A percentile compares a stretch with the other conserved stretches of the same genome.
phyloP scores from a whole-genome alignment of 2,329 filamentous ascomycete genomes.

The Didymellaceae sp. region DNA sequence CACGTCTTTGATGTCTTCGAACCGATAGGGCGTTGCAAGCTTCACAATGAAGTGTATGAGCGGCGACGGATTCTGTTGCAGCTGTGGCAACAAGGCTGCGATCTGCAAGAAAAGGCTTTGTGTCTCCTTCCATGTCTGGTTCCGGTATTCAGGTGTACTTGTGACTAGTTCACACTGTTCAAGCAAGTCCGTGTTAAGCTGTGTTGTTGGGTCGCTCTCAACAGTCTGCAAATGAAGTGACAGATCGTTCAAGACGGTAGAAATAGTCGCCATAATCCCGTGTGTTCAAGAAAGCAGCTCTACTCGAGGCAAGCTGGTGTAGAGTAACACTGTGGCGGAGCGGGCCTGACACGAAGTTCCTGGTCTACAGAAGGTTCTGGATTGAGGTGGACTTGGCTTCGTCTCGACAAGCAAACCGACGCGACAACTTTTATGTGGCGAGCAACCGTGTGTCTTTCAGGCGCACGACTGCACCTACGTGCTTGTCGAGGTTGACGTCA shows the following conservation, averaged over 20 bases:
- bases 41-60: conserved; percentile 60
- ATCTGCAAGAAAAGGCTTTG: conserved; percentile 53
- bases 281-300: background rate
- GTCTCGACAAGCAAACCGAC: conserved; percentile 18
- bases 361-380: conserved; percentile 33
- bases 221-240: conserved; percentile 55
- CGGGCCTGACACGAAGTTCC: conserved; percentile 9
- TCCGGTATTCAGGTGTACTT: conserved; percentile 41
- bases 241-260: conserved; percentile 39
- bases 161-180: conserved; percentile 57
- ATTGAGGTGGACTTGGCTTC: conserved; percentile 37
- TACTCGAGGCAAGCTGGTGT: background rate
- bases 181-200: conserved; percentile 57
- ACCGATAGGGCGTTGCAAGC: conserved; percentile 53
- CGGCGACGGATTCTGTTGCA: conserved; percentile 65
- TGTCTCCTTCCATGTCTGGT: conserved; percentile 36
- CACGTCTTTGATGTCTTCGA: conserved; percentile 54
- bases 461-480: too few relatives aligned
- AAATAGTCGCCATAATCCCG: conserved; percentile 24
- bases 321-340: conserved; percentile 16
- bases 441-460: too few relatives aligned
- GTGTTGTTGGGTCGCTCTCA: conserved; percentile 52
- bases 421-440: too few relatives aligned
- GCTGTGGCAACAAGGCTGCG: conserved; percentile 57
- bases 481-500: conserved; percentile 3